A percentile compares a stretch with the other conserved stretches of the same genome.
Evolutionary conservation across 352 stramenopile species (phyloP).

Genomic region (Pythium guiyangense): DNA sequence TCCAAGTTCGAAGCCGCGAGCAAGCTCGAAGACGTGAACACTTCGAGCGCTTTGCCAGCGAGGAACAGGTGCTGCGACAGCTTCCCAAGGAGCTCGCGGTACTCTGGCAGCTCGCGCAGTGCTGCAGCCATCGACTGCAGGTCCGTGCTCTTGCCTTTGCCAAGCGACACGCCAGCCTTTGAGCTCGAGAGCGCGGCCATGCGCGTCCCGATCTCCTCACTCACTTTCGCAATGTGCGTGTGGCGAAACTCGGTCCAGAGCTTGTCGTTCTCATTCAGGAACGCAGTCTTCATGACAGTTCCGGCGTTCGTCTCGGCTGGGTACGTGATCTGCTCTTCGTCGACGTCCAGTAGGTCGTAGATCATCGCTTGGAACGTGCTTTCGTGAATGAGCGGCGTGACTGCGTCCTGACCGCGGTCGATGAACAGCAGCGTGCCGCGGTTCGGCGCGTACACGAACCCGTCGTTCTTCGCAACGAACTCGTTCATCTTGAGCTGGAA

Average conservation of each 20-base stretch:
- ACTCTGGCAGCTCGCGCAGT: slow-evolving; percentile 91
- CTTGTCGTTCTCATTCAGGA: slow-evolving; percentile 96
- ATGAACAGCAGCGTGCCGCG: slow-evolving; percentile 93
- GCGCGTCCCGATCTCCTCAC: slow-evolving; percentile 70
- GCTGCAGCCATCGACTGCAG: slow-evolving; percentile 91
- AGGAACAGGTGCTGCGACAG: slow-evolving; percentile 94
- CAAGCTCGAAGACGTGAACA: slow-evolving; percentile 86
- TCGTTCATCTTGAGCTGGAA: slow-evolving; percentile 96
- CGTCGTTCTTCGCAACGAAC: slow-evolving; percentile 88
- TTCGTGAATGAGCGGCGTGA: slow-evolving; percentile 96
- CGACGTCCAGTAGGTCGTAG: slow-evolving; percentile 93
- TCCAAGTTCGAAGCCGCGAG: slow-evolving; percentile 92
- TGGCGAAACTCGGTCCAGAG: slow-evolving; percentile 96
- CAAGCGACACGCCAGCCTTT: slow-evolving; percentile 74
- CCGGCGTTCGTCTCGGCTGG: slow-evolving; percentile 82
- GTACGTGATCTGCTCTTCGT: slow-evolving; percentile 93
- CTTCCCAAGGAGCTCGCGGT: slow-evolving; percentile 93
- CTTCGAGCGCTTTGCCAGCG: slow-evolving; percentile 92
- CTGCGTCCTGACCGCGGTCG: slow-evolving; percentile 91
- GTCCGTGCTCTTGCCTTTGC: slow-evolving; percentile 80
- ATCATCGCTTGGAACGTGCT: slow-evolving; percentile 98
- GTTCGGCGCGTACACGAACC: slow-evolving; percentile 89
- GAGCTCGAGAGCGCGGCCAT: slow-evolving; percentile 75
- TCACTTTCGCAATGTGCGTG: slow-evolving; percentile 93
- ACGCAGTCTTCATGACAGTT: slow-evolving; percentile 82